phyloP scores from a whole-genome alignment of 1,284 basidiomycete genomes.

The Golubevia sp. region DNA sequence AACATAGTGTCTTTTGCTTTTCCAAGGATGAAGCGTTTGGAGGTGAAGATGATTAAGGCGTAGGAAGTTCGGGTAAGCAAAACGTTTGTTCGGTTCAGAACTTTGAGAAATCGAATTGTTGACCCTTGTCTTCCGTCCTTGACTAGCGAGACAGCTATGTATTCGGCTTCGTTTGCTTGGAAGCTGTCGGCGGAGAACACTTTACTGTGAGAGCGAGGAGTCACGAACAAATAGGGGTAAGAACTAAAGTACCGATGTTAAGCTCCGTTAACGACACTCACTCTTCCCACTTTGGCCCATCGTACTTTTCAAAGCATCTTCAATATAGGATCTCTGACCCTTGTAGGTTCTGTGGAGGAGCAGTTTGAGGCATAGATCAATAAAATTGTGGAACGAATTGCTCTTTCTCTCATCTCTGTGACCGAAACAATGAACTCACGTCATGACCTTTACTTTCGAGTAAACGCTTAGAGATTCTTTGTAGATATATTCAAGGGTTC shows the following conservation, averaged over 20 bases:
- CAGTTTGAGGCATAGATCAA: neutral
- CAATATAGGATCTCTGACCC: constrained; percentile 8
- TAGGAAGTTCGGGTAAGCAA: constrained; percentile 3
- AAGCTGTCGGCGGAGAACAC: constrained; percentile 13
- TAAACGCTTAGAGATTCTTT: neutral
- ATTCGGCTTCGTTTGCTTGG: constrained; percentile 10
- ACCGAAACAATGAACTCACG: neutral
- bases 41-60: neutral
- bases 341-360: constrained; percentile 2
- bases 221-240: neutral
- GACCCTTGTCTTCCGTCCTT: neutral
- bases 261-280: too few relatives aligned
- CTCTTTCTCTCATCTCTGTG: neutral
- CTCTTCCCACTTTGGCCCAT: neutral
- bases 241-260: too few relatives aligned
- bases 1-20: neutral
- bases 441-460: neutral
- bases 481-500: neutral
- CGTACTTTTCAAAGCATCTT: constrained; percentile 2
- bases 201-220: neutral
- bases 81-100: constrained; percentile 9
- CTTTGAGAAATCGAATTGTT: constrained; percentile 9
- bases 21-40: neutral
- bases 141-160: constrained; percentile 10
- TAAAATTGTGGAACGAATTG: too few relatives aligned